A percentile compares a stretch with the other conserved stretches of the same genome.
Conservation (phyloP, 192 early-diverging fungal genomes). For the Physocladia obscura region DNA sequence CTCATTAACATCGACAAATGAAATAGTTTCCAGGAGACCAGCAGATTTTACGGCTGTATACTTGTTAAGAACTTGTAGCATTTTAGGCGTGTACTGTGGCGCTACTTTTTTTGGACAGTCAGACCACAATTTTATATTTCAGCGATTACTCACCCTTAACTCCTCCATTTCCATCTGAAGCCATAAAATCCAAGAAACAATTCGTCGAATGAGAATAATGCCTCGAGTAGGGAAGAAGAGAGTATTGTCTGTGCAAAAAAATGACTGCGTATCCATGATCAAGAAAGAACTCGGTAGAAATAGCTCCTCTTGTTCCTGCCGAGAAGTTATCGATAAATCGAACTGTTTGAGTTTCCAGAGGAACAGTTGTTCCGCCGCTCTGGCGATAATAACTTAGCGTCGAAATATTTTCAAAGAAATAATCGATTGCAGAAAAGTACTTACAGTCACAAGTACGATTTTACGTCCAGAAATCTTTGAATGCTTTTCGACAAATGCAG, state of each 20-base stretch:
- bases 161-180: slow-evolving; percentile 55
- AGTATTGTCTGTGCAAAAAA: slow-evolving; percentile 91
- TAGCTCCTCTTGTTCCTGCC: slow-evolving; percentile 90
- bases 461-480: neutral
- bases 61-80: slow-evolving; percentile 61
- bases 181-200: slow-evolving; percentile 84
- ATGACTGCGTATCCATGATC: slow-evolving; percentile 91
- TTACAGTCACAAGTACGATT: slow-evolving; percentile 30
- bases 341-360: slow-evolving; percentile 92
- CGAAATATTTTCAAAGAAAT: neutral
- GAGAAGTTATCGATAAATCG: slow-evolving; percentile 99
- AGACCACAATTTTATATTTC: neutral
- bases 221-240: slow-evolving; percentile 85
- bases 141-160: neutral
- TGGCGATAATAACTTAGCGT: neutral
- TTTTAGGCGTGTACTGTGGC: slow-evolving; percentile 64
- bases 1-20: slow-evolving; percentile 87
- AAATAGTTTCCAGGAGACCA: slow-evolving; percentile 71
- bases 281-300: slow-evolving; percentile 90
- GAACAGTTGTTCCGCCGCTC: slow-evolving; percentile 93
- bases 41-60: slow-evolving; percentile 66
- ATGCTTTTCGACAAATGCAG: slow-evolving; percentile 23
- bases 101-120: slow-evolving; percentile 47
- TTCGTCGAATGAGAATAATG: slow-evolving; percentile 81
- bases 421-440: neutral